phyloP scores from a whole-genome alignment of 2,329 filamentous ascomycete species.

The Plectosphaerella sp. region DNA sequence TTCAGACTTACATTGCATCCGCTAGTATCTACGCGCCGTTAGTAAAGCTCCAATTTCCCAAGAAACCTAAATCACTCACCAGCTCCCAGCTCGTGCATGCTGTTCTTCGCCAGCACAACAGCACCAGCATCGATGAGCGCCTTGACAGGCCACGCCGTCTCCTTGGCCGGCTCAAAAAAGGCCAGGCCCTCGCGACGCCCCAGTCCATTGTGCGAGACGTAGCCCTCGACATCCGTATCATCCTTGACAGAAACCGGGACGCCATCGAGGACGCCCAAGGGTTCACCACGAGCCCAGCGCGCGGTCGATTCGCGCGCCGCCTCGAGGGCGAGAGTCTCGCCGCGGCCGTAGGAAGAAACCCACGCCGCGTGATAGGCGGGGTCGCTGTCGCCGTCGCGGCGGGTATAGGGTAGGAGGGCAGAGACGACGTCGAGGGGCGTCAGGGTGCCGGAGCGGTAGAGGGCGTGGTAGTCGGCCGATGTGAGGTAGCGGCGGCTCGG shows the following conservation, averaged over 20 bases:
- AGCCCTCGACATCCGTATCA: constrained; percentile 68
- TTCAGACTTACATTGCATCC: constrained; percentile 62
- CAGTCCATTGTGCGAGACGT: constrained; percentile 62
- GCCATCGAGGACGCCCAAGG: constrained; percentile 70
- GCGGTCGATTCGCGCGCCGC: constrained; percentile 70
- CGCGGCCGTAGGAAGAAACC: constrained; percentile 54
- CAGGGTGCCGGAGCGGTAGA: constrained; percentile 64
- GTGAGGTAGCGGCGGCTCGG: constrained; percentile 58
- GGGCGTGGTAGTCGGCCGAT: constrained; percentile 69
- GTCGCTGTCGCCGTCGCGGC: constrained; percentile 37
- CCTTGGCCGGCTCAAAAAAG: constrained; percentile 43
- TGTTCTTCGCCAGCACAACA: constrained; percentile 69
- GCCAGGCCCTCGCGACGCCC: constrained; percentile 49
- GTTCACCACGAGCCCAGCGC: constrained; percentile 63
- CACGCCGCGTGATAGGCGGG: constrained; percentile 63
- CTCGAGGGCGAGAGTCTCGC: constrained; percentile 52
- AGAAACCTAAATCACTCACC: constrained; percentile 23
- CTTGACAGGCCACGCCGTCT: constrained; percentile 66
- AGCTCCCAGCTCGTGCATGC: constrained; percentile 77
- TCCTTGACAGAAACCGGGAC: constrained; percentile 83
- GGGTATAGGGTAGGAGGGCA: constrained; percentile 66
- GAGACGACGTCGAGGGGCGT: constrained; percentile 72
- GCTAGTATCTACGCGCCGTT: constrained; percentile 59
- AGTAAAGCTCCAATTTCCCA: not conserved
- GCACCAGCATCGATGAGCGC: constrained; percentile 72